These are phyloP conservation scores for Trichophyton mentagrophytes DNA, from an alignment of 2,329 filamentous ascomycete species.

Conservation along the genomic window DNA sequence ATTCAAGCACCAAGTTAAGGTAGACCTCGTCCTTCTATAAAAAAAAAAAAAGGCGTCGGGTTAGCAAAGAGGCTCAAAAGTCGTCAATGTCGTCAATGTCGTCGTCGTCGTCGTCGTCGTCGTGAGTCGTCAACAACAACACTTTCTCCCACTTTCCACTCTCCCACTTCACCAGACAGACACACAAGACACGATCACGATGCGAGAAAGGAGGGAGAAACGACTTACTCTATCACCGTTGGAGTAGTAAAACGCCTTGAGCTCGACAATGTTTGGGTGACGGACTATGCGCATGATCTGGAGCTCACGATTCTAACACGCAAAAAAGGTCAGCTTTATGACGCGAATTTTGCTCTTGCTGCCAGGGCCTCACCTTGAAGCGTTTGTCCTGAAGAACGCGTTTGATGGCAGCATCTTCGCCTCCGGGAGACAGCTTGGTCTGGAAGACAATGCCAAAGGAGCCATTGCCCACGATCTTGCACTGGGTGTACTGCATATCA, in stretches of 20 bases:
- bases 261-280: conserved; percentile 95
- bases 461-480: conserved; percentile 98
- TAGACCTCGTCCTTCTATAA: conserved; percentile 91
- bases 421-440: conserved; percentile 94
- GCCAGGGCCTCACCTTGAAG: conserved; percentile 63
- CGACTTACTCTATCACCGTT: conserved; percentile 83
- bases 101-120: too few relatives aligned
- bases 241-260: conserved; percentile 99
- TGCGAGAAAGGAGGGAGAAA: not conserved
- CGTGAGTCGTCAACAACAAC: not conserved
- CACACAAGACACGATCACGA: not conserved
- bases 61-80: not conserved
- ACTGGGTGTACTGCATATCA: conserved; percentile 96
- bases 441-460: conserved; percentile 98
- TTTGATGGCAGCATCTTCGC: conserved; percentile 98
- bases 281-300: conserved; percentile 99
- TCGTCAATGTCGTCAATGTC: too few relatives aligned
- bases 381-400: conserved; percentile 97
- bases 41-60: not conserved
- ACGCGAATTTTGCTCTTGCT: not conserved
- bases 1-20: conserved; percentile 94
- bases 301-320: conserved; percentile 77
- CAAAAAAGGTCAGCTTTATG: conserved; percentile 12
- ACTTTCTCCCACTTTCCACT: not conserved
- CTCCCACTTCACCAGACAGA: not conserved